Evolutionary conservation across 1,139 yeast species (phyloP).

Genomic region (Kluyveromyces sp.): DNA sequence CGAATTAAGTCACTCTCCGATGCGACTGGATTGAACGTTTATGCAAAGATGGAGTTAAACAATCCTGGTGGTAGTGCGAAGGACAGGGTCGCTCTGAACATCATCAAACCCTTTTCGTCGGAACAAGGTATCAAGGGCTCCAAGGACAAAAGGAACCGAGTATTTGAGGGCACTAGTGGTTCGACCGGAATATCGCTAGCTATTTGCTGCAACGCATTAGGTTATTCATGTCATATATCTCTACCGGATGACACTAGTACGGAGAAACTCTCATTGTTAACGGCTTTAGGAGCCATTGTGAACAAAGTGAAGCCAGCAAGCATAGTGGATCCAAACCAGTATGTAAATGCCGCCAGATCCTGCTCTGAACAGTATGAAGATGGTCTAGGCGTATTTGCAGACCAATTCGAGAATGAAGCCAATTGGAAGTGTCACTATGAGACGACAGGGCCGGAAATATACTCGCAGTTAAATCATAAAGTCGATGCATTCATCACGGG

Average conservation of each 20-base stretch:
- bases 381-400: slow-evolving; percentile 71
- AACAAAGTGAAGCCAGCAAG: slow-evolving; percentile 92
- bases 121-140: slow-evolving; percentile 4
- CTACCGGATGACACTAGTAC: slow-evolving; percentile 91
- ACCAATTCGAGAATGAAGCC: slow-evolving; percentile 84
- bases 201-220: slow-evolving; percentile 76
- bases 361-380: slow-evolving; percentile 47
- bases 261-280: slow-evolving; percentile 68
- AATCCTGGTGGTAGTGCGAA: slow-evolving; percentile 97
- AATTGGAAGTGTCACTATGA: slow-evolving; percentile 82
- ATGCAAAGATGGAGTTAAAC: slow-evolving; percentile 75
- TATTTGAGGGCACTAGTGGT: slow-evolving; percentile 92
- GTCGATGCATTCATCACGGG: slow-evolving; percentile 77
- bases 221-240: slow-evolving; percentile 84
- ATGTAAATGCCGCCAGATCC: slow-evolving; percentile 77
- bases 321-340: slow-evolving; percentile 87
- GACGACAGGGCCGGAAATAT: slow-evolving; percentile 89
- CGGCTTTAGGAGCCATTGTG: slow-evolving; percentile 74
- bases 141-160: slow-evolving; percentile 25
- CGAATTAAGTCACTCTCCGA: slow-evolving; percentile 66
- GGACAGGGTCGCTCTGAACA: slow-evolving; percentile 86
- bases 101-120: slow-evolving; percentile 56
- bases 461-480: slow-evolving; percentile 53
- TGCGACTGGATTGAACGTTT: slow-evolving; percentile 72
- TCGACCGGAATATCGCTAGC: slow-evolving; percentile 95